Evolutionary conservation across 1,139 yeast genomes (phyloP).

Genomic region (Candida sanyaensis): DNA sequence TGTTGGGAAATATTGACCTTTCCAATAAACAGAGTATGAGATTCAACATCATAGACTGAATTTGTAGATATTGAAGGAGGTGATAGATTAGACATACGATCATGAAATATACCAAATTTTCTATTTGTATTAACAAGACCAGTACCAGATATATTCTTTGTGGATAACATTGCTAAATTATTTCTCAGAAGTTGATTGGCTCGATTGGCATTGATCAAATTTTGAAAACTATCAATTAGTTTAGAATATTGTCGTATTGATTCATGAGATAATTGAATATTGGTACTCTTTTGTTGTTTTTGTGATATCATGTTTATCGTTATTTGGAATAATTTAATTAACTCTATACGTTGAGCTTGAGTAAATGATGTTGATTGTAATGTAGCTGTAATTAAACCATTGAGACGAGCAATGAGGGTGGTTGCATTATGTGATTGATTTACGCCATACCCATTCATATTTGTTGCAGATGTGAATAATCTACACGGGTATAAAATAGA

Average conservation of each 20-base stretch:
- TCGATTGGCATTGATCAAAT: neutral
- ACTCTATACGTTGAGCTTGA: conserved; percentile 2
- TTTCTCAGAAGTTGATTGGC: neutral
- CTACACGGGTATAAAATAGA: too few relatives aligned
- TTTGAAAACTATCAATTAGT: conserved; percentile 3
- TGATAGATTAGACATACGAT: conserved; percentile 9
- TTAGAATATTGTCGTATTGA: neutral
- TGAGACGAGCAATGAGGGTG: neutral
- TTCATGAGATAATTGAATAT: neutral
- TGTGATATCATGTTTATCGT: conserved; percentile 5
- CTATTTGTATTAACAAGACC: neutral
- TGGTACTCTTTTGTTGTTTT: neutral
- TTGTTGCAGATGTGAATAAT: neutral
- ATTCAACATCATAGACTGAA: conserved; percentile 6
- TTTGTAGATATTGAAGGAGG: conserved; percentile 9
- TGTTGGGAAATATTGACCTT: neutral
- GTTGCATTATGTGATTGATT: neutral
- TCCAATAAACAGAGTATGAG: neutral
- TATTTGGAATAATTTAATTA: conserved; percentile 6
- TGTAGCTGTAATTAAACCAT: neutral
- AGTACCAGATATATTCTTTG: neutral
- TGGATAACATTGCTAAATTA: neutral
- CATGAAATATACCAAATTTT: conserved; percentile 8
- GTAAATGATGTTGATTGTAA: neutral
- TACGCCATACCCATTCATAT: neutral